A percentile compares a stretch with the other conserved stretches of the same genome.
phyloP scores from a whole-genome alignment of 352 stramenopile species.

The Phytopythium aichiense region DNA sequence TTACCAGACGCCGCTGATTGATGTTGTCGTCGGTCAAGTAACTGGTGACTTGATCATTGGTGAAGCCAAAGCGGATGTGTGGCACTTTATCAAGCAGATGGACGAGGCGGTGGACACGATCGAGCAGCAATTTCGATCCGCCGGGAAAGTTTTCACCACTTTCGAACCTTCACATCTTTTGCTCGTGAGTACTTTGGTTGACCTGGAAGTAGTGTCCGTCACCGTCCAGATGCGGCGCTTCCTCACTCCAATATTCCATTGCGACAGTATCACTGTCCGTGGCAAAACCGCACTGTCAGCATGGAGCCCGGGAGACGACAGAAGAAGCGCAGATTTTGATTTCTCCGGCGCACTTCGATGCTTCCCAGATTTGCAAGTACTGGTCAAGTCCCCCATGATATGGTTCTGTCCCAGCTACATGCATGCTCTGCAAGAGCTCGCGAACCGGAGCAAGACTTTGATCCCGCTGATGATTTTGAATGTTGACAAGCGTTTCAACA shows the following conservation, averaged over 20 bases:
- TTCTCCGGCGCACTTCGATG: constrained; percentile 27
- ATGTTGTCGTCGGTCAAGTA: constrained; percentile 27
- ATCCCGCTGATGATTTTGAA: constrained; percentile 41
- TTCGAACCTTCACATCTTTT: constrained; percentile 29
- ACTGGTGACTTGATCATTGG: constrained; percentile 34
- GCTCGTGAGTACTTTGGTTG: constrained; percentile 25
- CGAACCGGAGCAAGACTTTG: constrained; percentile 18
- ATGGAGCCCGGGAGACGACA: background rate
- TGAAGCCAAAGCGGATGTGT: constrained; percentile 23
- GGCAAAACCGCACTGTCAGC: constrained; percentile 36
- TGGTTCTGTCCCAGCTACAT: constrained; percentile 59
- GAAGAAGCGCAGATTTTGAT: constrained; percentile 8
- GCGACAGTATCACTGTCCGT: constrained; percentile 22
- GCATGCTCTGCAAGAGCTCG: constrained; percentile 49
- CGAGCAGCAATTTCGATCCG: constrained; percentile 17
- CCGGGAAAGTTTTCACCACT: constrained; percentile 10
- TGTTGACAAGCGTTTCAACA: constrained; percentile 35
- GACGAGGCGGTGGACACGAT: constrained; percentile 42
- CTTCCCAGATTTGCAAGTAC: constrained; percentile 39
- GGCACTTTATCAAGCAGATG: constrained; percentile 25
- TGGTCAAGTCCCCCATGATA: constrained; percentile 25
- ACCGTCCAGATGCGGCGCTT: constrained; percentile 43
- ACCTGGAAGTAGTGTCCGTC: constrained; percentile 26
- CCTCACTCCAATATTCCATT: constrained; percentile 38
- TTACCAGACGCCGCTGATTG: constrained; percentile 20